Conservation (phyloP, 2,329 filamentous ascomycete species). For the Fusarium tupiense region DNA sequence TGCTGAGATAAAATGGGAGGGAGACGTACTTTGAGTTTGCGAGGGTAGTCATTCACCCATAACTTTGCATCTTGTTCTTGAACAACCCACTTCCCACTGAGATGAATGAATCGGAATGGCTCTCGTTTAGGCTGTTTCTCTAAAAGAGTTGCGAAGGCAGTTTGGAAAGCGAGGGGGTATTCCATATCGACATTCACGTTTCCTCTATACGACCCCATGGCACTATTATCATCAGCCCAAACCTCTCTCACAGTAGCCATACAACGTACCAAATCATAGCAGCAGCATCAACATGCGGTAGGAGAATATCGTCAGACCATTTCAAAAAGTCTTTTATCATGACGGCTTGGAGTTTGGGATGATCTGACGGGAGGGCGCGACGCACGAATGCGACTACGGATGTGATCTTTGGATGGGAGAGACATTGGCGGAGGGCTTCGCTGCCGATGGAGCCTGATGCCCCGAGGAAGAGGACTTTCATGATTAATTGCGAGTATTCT, state of each 20-base stretch:
- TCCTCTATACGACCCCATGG: conserved; percentile 36
- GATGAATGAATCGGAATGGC: conserved; percentile 45
- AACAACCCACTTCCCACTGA: conserved; percentile 48
- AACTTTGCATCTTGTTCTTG: conserved; percentile 46
- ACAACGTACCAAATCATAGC: conserved; percentile 40
- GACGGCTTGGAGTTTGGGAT: conserved; percentile 26
- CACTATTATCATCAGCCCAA: conserved; percentile 3
- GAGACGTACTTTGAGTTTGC: conserved; percentile 31
- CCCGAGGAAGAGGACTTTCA: conserved; percentile 51
- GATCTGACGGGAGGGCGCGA: conserved; percentile 36
- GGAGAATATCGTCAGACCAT: conserved; percentile 27
- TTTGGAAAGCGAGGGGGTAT: conserved; percentile 33
- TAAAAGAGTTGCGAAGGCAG: conserved; percentile 7
- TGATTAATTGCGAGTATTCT: background rate
- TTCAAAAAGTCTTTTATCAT: conserved; percentile 32
- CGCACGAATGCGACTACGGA: conserved; percentile 47
- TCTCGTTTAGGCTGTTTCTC: background rate
- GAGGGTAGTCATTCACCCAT: conserved; percentile 35
- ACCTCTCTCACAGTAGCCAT: no score
- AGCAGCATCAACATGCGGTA: conserved; percentile 27
- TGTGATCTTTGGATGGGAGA: conserved; percentile 44
- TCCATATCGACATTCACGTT: conserved; percentile 31
- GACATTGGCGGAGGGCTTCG: conserved; percentile 46
- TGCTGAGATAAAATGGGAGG: fast-evolving
- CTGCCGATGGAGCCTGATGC: conserved; percentile 49